Conservation (phyloP, 176 grass and related monocot genomes). For the Sorghum bicolor region Sorghum_bicolor_NCBIv3 NC_012879.2:51683001-51683500, state of each 20-base stretch:
- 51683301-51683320: neutral
- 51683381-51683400: neutral
- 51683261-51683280: neutral
- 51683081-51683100: no score
- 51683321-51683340: neutral
- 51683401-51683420: slow-evolving; percentile 39
- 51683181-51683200: slow-evolving; percentile 40
- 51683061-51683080: no score
- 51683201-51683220: slow-evolving; percentile 31
- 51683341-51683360: neutral
- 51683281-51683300: slow-evolving; percentile 26
- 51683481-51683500: neutral
- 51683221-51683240: slow-evolving; percentile 10
- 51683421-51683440: slow-evolving; percentile 23
- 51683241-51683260: slow-evolving; percentile 49
- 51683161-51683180: neutral
- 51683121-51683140: neutral
- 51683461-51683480: slow-evolving; percentile 9
- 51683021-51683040: no score
- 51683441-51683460: neutral
- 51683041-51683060: no score
- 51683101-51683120: no score
- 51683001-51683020: no score
- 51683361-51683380: neutral
- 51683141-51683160: no score